phyloP scores from a whole-genome alignment of 805 yeast species.

The Tetrapisispora arboricola region DNA sequence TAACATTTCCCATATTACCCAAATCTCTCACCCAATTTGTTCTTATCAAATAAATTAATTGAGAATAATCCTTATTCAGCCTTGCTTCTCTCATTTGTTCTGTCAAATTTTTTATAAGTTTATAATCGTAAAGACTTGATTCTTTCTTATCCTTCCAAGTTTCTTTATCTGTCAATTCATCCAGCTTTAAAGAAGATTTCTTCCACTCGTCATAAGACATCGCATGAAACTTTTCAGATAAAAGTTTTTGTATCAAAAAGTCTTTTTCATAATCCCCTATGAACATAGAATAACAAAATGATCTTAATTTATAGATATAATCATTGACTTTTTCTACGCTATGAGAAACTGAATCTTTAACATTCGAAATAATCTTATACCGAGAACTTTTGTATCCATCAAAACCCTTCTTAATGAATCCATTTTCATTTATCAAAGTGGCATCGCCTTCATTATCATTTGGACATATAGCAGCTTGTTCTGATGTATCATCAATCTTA shows the following conservation, averaged over 20 bases:
- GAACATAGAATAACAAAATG: slow-evolving; percentile 9
- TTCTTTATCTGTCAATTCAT: slow-evolving; percentile 50
- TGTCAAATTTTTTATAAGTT: slow-evolving; percentile 44
- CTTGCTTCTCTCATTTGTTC: slow-evolving; percentile 53
- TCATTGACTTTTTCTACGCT: background rate
- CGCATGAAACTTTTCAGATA: slow-evolving; percentile 39
- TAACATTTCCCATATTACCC: slow-evolving; percentile 78
- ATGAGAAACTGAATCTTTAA: background rate
- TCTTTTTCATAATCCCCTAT: slow-evolving; percentile 23
- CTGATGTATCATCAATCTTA: slow-evolving; percentile 5
- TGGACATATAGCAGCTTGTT: slow-evolving; percentile 4
- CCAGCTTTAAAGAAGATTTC: slow-evolving; percentile 51
- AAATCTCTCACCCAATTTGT: slow-evolving; percentile 79
- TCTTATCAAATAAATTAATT: slow-evolving; percentile 61
- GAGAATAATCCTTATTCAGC: slow-evolving; percentile 42
- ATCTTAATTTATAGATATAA: slow-evolving; percentile 3
- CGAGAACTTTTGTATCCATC: background rate
- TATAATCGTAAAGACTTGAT: slow-evolving; percentile 65
- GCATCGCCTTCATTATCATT: background rate
- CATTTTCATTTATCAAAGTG: background rate
- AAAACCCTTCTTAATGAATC: too few relatives aligned
- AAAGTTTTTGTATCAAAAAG: slow-evolving; percentile 30
- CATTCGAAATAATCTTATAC: background rate
- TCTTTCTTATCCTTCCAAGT: slow-evolving; percentile 60
- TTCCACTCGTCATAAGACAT: slow-evolving; percentile 58